These are phyloP conservation scores for Apiotrichum brassicae DNA, from an alignment of 1,284 basidiomycete species.

Conservation along the genomic window DNA sequence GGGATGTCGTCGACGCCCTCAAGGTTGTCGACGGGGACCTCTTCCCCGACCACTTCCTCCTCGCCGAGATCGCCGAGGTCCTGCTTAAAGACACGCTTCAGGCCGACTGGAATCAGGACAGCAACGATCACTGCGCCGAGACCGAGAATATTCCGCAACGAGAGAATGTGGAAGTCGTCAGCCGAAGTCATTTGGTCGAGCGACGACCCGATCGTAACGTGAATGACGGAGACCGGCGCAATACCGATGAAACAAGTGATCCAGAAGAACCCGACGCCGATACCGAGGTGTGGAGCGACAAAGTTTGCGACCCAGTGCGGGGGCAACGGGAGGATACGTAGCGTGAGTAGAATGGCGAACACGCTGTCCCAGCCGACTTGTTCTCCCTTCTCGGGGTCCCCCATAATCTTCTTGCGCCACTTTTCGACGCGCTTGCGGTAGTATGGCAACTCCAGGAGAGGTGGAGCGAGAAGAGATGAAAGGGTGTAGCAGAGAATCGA, in stretches of 20 bases:
- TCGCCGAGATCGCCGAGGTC: constrained; percentile 43
- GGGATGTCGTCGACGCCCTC: constrained; percentile 18
- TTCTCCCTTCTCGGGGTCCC: constrained; percentile 40
- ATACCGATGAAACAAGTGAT: constrained; percentile 83
- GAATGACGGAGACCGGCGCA: constrained; percentile 85
- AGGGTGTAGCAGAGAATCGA: constrained; percentile 90
- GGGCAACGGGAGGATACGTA: constrained; percentile 77
- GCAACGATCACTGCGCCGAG: constrained; percentile 77
- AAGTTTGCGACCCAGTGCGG: constrained; percentile 97
- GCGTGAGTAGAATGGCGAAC: constrained; percentile 73
- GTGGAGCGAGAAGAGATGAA: constrained; percentile 80
- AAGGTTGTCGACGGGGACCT: constrained; percentile 7
- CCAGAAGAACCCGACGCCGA: constrained; percentile 81
- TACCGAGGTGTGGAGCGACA: constrained; percentile 86
- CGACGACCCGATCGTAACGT: constrained; percentile 88
- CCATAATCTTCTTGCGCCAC: constrained; percentile 47
- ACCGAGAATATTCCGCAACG: constrained; percentile 75
- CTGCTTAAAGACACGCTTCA: constrained; percentile 52
- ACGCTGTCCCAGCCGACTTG: constrained; percentile 41
- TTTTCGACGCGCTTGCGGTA: constrained; percentile 53
- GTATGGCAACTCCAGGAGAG: constrained; percentile 72
- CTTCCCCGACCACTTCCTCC: constrained; percentile 21
- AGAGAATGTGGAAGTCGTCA: constrained; percentile 86
- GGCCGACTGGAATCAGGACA: constrained; percentile 81
- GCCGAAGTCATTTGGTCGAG: constrained; percentile 91